Base-by-base conservation (phyloP, 306 rosid genomes). In the Prunus padus region DNA sequence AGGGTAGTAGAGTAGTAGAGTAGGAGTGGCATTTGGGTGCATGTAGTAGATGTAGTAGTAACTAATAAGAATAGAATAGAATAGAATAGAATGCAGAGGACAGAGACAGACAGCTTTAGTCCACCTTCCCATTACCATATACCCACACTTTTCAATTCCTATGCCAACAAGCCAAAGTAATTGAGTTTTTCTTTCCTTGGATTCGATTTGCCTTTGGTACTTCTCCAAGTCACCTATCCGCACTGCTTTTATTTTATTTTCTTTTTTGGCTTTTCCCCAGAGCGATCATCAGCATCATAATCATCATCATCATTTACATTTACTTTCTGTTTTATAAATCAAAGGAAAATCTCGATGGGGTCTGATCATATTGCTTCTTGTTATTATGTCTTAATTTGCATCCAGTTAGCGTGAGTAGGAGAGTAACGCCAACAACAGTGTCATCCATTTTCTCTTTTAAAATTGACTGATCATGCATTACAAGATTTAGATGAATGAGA, bases 171-270 rank as follows among this genome's bases (percentile, higher is more conserved):
- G 46, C 80, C 81, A 77, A 82, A 79, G 49, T 33, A 44, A 54
- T 31, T 25, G 61, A 19, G n/a, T 40, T 31, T 61, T 69, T 69
- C 81, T 76, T 73, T 64, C 86, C 60, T 92, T 46, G 96, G 97
- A 89, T 92, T 91, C 92, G 50, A 55, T 86, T 81, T 76, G 22
- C 72, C 77, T 84, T 78, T 77, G 81, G 72, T 79, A 71, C 79
- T 83, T 86, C 82, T 78, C 45, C 79, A 84, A 82, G 72, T 51
- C 79, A 80, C 65, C 73, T 18, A n/a, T 45, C 57, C n/a, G 12
- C 20, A 62, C 72, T 33, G 46, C 73, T 50, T 78, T 69, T 18
- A 19, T 47, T 14, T 3, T 63, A 3, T 64, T 23, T 65, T 23
- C 23, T 19, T 73, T 61, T 76, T 19, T 52, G 28, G 37, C 79